Percentiles rank a stretch among this genome's conserved stretches.
Conservation (phyloP, 1,139 yeast genomes). For the Suhomyces maxii region DNA sequence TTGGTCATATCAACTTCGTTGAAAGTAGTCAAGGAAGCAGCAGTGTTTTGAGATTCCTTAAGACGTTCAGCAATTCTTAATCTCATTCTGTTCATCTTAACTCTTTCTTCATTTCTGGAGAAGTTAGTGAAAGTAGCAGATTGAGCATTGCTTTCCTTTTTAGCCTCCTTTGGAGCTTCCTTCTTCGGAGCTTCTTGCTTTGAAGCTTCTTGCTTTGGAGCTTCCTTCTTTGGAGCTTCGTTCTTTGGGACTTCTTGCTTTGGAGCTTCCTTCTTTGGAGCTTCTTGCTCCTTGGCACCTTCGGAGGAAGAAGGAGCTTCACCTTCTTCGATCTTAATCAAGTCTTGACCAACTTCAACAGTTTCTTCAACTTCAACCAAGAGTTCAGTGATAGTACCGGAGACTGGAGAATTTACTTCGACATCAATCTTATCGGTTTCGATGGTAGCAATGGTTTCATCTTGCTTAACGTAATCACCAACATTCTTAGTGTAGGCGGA, state of each 20-base stretch:
- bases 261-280: slow-evolving; percentile 25
- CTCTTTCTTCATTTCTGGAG: slow-evolving; percentile 85
- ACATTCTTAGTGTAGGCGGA: slow-evolving; percentile 74
- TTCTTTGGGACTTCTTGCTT: slow-evolving; percentile 26
- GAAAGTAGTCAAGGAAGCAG: slow-evolving; percentile 97
- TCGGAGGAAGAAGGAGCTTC: slow-evolving; percentile 71
- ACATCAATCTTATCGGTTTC: slow-evolving; percentile 99
- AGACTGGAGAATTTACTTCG: slow-evolving; percentile 90
- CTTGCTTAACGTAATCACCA: slow-evolving; percentile 86
- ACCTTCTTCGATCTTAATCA: slow-evolving; percentile 88
- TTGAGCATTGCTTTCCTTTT: slow-evolving; percentile 24
- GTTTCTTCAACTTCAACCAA: slow-evolving; percentile 87
- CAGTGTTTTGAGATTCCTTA: slow-evolving; percentile 98
- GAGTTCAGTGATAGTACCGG: slow-evolving; percentile 87
- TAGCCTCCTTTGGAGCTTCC: slow-evolving; percentile 25
- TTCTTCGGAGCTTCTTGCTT: slow-evolving; percentile 30
- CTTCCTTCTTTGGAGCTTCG: slow-evolving; percentile 24
- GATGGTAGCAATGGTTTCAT: slow-evolving; percentile 93
- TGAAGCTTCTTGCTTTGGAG: slow-evolving; percentile 15
- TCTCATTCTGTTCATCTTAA: slow-evolving; percentile 99
- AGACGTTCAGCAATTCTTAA: slow-evolving; percentile 98
- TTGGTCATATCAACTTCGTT: slow-evolving; percentile 97
- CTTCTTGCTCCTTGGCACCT: slow-evolving; percentile 29
- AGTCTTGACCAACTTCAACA: slow-evolving; percentile 94
- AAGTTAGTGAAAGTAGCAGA: slow-evolving; percentile 58